phyloP scores from a whole-genome alignment of 306 rosid species.

The Ormosia semicastrata region DNA sequence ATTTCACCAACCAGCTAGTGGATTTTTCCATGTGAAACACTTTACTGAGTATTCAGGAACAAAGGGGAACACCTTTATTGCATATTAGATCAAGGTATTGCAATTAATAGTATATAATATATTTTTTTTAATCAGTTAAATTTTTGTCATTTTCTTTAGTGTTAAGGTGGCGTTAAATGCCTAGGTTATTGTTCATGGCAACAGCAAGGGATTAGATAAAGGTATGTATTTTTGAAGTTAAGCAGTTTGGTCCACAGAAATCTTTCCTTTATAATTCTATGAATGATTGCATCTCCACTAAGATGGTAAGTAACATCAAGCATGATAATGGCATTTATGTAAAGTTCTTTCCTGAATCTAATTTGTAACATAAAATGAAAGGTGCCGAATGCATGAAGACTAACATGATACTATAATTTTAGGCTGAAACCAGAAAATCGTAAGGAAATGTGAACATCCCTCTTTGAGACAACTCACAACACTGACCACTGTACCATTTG shows the following conservation, averaged over 20 bases:
- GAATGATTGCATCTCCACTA: conserved; percentile 3
- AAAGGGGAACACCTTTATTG: background rate
- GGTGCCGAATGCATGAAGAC: background rate
- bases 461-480: too few species aligned
- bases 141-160: background rate
- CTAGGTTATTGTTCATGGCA: background rate
- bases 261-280: background rate
- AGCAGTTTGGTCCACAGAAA: background rate
- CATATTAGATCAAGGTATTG: background rate
- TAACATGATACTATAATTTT: background rate
- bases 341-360: background rate
- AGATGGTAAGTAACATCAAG: background rate
- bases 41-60: background rate
- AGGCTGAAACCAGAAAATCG: background rate
- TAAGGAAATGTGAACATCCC: too few species aligned
- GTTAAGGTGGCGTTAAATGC: background rate
- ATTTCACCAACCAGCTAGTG: background rate
- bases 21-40: conserved; percentile 16
- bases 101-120: background rate
- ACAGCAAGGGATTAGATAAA: background rate
- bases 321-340: background rate
- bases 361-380: background rate
- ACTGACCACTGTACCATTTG: too few species aligned
- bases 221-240: background rate
- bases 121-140: background rate